Base-by-base conservation (phyloP, 2,329 filamentous ascomycete species). In the Colletotrichum destructivum region DNA sequence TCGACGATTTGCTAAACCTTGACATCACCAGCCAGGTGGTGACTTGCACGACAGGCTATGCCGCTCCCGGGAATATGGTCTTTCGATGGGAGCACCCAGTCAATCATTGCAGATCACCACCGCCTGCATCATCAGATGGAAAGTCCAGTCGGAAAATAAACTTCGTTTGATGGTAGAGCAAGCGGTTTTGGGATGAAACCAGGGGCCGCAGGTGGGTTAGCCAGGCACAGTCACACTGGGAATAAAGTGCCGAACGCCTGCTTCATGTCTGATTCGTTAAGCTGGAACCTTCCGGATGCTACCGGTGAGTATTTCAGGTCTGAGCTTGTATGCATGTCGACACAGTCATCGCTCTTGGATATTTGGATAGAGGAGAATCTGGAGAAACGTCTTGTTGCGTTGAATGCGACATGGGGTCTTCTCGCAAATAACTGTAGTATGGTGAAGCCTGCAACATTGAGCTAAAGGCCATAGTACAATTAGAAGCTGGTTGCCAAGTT, bases 171-270 rank as follows among this genome's bases (percentile, higher is more conserved):
- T 55, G 13, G 51, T 23, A 44, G 62, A 64, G 23, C 18, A 47
- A n/a, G 23, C 16, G 38, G 51, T 64, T 64, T 64, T 64, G 46
- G 51, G 61, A 55, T 64, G 62, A 56, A 64, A 55, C 62, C 11
- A 23, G 26, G 15, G 15, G 21, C 4, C 18, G 12, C 7, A 46
- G 11, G 6, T 49, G 23, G 23, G n/a, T 23, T 13, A 26, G 59
- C 44, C 8, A 26, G 44, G 23, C 26, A n/a, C 26, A 38, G 23
- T 21, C 8, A 6, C 59, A n/a, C 15, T 8, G 3, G 11, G 26
- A 2, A 47, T 15, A 7, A 38, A 15, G 16, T 38, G 2, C 15
- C 13, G 18, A 16, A 23, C 31, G 4, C 4, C 21, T 31, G 44
- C 59, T 49, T 8, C 44, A 38, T 49, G 44, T 15, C 47, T 23